Percentiles rank a stretch among this genome's conserved stretches.
Evolutionary conservation across 2,329 filamentous ascomycete species (phyloP).

Genomic region (Talaromyces rugulosus): DNA sequence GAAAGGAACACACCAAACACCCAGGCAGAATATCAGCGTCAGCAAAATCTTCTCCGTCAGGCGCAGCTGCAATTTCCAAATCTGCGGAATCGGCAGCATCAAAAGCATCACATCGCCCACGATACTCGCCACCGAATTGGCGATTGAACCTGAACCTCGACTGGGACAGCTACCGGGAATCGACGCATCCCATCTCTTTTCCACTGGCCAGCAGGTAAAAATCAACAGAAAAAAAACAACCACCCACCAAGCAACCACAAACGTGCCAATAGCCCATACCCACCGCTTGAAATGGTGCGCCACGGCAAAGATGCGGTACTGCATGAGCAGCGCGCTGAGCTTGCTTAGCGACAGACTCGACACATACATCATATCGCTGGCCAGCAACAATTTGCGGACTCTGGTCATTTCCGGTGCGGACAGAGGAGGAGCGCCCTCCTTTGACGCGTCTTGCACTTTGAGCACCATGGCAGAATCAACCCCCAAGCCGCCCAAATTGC

Average conservation of each 20-base stretch:
- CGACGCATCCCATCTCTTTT: conserved; percentile 22
- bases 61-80: conserved; percentile 24
- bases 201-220: conserved; percentile 24
- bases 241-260: conserved; percentile 22
- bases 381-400: conserved; percentile 29
- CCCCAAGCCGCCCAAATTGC: conserved; percentile 35
- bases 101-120: conserved; percentile 21
- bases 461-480: conserved; percentile 46
- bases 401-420: conserved; percentile 25
- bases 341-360: conserved; percentile 25
- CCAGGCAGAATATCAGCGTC: conserved; percentile 18
- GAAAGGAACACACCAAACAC: conserved; percentile 17
- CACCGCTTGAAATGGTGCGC: conserved; percentile 23
- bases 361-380: conserved; percentile 37
- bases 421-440: no score
- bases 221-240: conserved; percentile 23
- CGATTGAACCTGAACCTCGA: conserved; percentile 20
- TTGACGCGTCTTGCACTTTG: no score
- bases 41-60: conserved; percentile 18
- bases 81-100: conserved; percentile 21
- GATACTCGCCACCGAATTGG: conserved; percentile 21
- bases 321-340: conserved; percentile 19
- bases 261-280: conserved; percentile 22
- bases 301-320: conserved; percentile 25
- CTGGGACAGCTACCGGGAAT: conserved; percentile 22